Conservation (phyloP, 2,329 filamentous ascomycete species). For the Lizonia empirigonia region DNA sequence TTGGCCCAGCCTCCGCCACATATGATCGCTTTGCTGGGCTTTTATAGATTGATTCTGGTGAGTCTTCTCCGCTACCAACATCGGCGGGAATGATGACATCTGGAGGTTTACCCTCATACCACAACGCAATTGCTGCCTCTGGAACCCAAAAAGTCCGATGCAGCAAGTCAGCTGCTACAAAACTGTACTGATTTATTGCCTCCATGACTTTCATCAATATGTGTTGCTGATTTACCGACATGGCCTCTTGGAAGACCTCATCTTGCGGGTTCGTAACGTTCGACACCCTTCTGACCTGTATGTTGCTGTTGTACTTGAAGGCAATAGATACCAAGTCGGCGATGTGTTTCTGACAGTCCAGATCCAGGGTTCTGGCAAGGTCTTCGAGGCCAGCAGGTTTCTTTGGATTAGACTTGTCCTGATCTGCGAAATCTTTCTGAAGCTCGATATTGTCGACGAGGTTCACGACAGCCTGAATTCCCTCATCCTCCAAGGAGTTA, state of each 20-base stretch:
- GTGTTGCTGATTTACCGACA: background rate
- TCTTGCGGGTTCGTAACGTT: background rate
- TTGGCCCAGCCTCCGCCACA: background rate
- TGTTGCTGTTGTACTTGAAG: background rate
- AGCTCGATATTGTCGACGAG: constrained; percentile 1
- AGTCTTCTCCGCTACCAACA: background rate
- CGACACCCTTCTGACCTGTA: background rate
- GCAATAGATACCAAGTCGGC: background rate
- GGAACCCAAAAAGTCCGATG: background rate
- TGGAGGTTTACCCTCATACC: background rate
- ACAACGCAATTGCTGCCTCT: background rate
- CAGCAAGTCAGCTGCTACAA: background rate
- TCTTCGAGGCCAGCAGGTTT: background rate
- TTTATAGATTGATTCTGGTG: too few relatives aligned
- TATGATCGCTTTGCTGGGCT: background rate
- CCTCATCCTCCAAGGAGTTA: background rate
- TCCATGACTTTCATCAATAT: background rate
- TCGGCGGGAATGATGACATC: background rate
- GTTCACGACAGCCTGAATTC: background rate
- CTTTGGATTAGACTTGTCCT: background rate
- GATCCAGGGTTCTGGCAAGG: background rate
- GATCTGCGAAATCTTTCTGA: background rate
- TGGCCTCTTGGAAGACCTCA: background rate
- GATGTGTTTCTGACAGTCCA: background rate
- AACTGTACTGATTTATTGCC: background rate